Evolutionary conservation across 1,284 basidiomycete species (phyloP).

Genomic region (Tremellales sp.): DNA sequence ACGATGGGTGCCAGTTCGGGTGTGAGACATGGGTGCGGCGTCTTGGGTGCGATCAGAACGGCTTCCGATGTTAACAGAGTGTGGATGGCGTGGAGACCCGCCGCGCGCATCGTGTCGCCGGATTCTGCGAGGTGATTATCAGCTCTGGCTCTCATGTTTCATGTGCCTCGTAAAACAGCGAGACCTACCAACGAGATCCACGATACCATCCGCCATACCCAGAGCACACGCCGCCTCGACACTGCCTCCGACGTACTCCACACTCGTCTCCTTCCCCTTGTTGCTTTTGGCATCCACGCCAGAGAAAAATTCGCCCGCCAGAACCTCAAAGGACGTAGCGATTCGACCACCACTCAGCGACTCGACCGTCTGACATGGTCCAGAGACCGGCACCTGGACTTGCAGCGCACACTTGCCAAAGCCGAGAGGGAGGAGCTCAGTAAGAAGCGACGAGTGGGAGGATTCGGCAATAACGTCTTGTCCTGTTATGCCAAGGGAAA

Average conservation of each 20-base stretch:
- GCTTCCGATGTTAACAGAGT: constrained; percentile 87
- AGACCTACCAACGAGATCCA: constrained; percentile 80
- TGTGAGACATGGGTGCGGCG: constrained; percentile 61
- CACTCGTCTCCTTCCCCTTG: constrained; percentile 60
- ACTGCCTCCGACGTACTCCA: constrained; percentile 95
- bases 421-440: constrained; percentile 76
- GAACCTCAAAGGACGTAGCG: constrained; percentile 89
- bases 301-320: constrained; percentile 75
- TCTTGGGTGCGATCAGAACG: constrained; percentile 80
- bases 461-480: constrained; percentile 97
- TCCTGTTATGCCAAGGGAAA: constrained; percentile 60
- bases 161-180: background rate
- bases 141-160: background rate
- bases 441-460: constrained; percentile 68
- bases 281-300: constrained; percentile 63
- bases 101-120: constrained; percentile 99
- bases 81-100: constrained; percentile 87
- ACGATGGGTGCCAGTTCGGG: constrained; percentile 59
- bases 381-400: constrained; percentile 85
- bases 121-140: constrained; percentile 62
- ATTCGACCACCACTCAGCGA: constrained; percentile 85
- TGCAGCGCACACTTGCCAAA: constrained; percentile 95
- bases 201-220: constrained; percentile 97
- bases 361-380: constrained; percentile 66
- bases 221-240: constrained; percentile 97